Evolutionary conservation across 2,329 filamentous ascomycete species (phyloP).

Genomic region (Aspergillus ruber): DNA sequence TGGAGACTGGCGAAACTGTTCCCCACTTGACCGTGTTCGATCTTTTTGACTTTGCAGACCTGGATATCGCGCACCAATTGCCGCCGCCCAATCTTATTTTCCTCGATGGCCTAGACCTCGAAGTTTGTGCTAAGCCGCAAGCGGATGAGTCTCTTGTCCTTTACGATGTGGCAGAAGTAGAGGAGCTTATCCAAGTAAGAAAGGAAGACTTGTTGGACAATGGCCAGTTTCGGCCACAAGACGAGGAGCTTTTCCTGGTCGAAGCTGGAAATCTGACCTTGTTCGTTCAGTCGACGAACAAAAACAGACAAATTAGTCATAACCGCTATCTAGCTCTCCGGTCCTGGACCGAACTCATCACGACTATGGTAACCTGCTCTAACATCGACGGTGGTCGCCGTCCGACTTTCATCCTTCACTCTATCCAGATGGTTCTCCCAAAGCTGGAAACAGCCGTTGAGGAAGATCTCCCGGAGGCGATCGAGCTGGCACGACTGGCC

Average conservation of each 20-base stretch:
- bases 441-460: conserved; percentile 73
- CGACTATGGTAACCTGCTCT: conserved; percentile 75
- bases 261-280: conserved; percentile 34
- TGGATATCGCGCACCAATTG: conserved; percentile 46
- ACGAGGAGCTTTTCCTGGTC: conserved; percentile 34
- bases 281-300: conserved; percentile 37
- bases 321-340: conserved; percentile 62
- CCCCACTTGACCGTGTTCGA: conserved; percentile 77
- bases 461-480: conserved; percentile 62
- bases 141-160: conserved; percentile 45
- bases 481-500: conserved; percentile 70
- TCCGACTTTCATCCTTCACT: conserved; percentile 74
- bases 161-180: conserved; percentile 65
- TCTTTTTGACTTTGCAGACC: conserved; percentile 81
- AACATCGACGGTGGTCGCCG: conserved; percentile 68
- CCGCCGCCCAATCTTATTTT: conserved; percentile 51
- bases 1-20: conserved; percentile 58
- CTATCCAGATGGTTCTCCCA: conserved; percentile 78
- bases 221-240: conserved; percentile 40
- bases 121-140: conserved; percentile 56
- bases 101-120: conserved; percentile 62
- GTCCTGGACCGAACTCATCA: conserved; percentile 77
- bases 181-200: conserved; percentile 62
- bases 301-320: conserved; percentile 29
- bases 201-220: conserved; percentile 30